Evolutionary conservation across 495 filamentous ascomycete species (phyloP).

Genomic region (Glutinoglossum americanum): DNA sequence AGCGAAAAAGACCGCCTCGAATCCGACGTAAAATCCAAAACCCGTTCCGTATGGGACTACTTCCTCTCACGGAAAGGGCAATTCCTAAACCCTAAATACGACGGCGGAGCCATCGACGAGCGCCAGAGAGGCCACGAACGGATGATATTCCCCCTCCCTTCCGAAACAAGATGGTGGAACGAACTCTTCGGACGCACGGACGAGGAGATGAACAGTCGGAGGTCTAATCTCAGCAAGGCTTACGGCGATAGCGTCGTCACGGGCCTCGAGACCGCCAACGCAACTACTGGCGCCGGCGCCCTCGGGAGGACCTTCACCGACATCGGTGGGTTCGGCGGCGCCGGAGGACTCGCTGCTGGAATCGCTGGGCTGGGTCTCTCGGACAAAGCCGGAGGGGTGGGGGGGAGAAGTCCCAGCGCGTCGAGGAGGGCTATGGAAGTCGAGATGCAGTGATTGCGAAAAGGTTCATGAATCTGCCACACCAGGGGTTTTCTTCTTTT

Average conservation of each 20-base stretch:
- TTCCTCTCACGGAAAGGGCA: conserved; percentile 59
- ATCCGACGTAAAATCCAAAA: conserved; percentile 43
- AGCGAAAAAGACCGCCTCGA: conserved; percentile 77
- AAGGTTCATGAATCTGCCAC: too few relatives aligned
- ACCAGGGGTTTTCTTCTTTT: too few relatives aligned
- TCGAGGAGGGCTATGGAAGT: conserved; percentile 11
- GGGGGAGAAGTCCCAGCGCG: conserved; percentile 6
- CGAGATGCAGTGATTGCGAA: conserved; percentile 18
- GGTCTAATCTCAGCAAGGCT: background rate
- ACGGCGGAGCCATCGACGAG: conserved; percentile 59
- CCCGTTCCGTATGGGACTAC: conserved; percentile 89
- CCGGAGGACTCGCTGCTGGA: conserved; percentile 3
- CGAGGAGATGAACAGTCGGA: conserved; percentile 73
- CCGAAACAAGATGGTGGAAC: conserved; percentile 72
- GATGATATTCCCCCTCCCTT: conserved; percentile 52
- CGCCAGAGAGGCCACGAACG: conserved; percentile 54
- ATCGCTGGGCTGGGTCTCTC: conserved; percentile 9
- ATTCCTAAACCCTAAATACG: conserved; percentile 64
- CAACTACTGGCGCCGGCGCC: conserved; percentile 5
- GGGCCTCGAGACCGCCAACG: conserved; percentile 7
- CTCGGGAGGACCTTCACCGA: conserved; percentile 4
- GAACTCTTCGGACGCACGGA: conserved; percentile 70
- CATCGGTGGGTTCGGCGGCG: background rate
- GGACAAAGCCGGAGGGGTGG: too few relatives aligned
- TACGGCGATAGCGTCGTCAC: conserved; percentile 4